Conservation (phyloP, 148 eudicot species). For the Vaccinium darrowii region DNA sequence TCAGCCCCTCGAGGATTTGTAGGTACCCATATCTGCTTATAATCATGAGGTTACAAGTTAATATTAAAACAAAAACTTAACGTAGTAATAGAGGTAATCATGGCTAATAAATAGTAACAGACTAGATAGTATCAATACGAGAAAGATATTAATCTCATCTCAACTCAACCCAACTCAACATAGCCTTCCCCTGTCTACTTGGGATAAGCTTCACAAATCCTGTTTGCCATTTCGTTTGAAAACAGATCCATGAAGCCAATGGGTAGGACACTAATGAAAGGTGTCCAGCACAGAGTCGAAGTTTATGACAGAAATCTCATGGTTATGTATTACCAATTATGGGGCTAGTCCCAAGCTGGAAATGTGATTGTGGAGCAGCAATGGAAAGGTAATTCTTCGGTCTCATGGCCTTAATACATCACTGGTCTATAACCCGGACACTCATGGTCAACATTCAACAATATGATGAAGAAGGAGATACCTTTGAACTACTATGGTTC, state of each 20-base stretch:
- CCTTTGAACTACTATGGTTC: constrained; percentile 25
- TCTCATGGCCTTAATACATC: neutral
- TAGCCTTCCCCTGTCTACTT: neutral
- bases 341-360: neutral
- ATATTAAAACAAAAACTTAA: neutral
- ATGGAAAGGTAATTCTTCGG: neutral
- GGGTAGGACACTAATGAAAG: neutral
- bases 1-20: constrained; percentile 39
- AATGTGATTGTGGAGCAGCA: neutral
- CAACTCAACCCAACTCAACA: constrained; percentile 2
- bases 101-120: neutral
- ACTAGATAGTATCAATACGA: neutral
- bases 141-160: neutral
- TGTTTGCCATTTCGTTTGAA: neutral
- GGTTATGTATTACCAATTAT: neutral
- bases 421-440: constrained; percentile 35
- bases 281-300: neutral
- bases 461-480: constrained; percentile 13
- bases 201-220: neutral
- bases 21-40: constrained; percentile 30
- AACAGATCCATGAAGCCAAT: neutral
- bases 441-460: constrained; percentile 24
- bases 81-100: neutral
- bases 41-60: neutral
- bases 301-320: neutral